Base-by-base conservation (phyloP, 345 rosid species). In the Chamaenerion angustifolium region DNA sequence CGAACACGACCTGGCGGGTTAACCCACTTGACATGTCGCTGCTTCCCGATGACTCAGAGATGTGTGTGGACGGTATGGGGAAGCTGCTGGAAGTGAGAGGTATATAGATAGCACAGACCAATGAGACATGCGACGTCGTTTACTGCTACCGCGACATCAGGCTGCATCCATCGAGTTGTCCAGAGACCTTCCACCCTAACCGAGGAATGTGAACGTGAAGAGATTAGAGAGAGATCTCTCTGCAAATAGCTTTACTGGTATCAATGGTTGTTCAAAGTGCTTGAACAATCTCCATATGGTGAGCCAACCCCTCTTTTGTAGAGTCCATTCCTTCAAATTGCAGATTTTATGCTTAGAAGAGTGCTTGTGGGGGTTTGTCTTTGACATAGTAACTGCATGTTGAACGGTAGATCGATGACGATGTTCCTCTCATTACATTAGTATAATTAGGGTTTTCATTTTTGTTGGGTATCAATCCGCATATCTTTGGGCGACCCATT, bases 41-140 rank as follows among this genome's bases (percentile, higher is more conserved):
- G 64, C 79, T 90, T 18, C 98, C 98, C 0, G 96, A 86, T 25
- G 98, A 90, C 58, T 86, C 98, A 19, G 98, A 90, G 71, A 81
- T 92, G 8, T 90, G 98, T 60, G 86, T 83, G 12, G 92, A 83
- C 19, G 82, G 64, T n/a, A 46, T 88, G 23, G 94, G 80, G 59
- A 81, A 76, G 42, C 79, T 79, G 11, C 42, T 90, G 71, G 77
- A 61, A 15, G 71, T 63, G 59, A 76, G 64, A 68, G 98, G 96
- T 27, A 69, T 90, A 0, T 77, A 71, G 63, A 55, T 90, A 37
- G 62, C 61, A 0, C 64, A 60, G 43, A 89, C 87, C 0, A 86
- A 86, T 50, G 88, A 83, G 73, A 81, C 94, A 0, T 90, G 98
- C 59, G 98, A 84, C 67, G 59, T 77, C 16, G 89, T 86, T 19